Evolutionary conservation across 768 basidiomycete species (phyloP).

Genomic region (Lactarius psammicola): DNA sequence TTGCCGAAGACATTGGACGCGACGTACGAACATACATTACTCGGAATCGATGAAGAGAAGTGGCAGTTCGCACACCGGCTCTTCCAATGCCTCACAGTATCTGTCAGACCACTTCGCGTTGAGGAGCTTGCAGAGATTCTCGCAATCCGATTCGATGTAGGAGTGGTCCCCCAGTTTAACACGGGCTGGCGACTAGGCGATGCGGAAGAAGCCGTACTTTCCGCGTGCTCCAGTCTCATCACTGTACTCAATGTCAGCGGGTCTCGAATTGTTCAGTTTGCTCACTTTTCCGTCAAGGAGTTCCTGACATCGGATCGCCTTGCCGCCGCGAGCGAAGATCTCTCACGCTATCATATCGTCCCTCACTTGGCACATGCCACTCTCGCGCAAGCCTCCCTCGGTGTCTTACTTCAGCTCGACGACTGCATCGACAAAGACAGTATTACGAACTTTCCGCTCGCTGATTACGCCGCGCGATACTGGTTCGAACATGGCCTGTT

Average conservation of each 20-base stretch:
- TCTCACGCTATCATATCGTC: constrained; percentile 1
- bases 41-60: background rate
- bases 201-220: background rate
- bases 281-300: constrained; percentile 15
- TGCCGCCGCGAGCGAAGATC: background rate
- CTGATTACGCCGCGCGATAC: background rate
- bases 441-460: background rate
- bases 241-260: background rate
- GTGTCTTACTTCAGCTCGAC: background rate
- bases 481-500: constrained; percentile 1
- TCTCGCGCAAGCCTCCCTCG: constrained; percentile 1
- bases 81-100: constrained; percentile 11
- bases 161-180: background rate
- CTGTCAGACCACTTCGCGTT: constrained; percentile 7
- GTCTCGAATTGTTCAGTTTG: constrained; percentile 3
- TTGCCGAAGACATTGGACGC: constrained; percentile 6
- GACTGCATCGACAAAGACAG: background rate
- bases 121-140: constrained; percentile 12
- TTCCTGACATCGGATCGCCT: constrained; percentile 11
- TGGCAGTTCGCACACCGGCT: constrained; percentile 4
- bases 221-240: constrained; percentile 5
- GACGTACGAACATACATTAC: background rate
- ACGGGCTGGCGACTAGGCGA: constrained; percentile 9
- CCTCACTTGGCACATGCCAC: background rate
- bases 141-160: background rate